phyloP scores from a whole-genome alignment of 352 stramenopile species.

The Pythium oligandrum region DNA sequence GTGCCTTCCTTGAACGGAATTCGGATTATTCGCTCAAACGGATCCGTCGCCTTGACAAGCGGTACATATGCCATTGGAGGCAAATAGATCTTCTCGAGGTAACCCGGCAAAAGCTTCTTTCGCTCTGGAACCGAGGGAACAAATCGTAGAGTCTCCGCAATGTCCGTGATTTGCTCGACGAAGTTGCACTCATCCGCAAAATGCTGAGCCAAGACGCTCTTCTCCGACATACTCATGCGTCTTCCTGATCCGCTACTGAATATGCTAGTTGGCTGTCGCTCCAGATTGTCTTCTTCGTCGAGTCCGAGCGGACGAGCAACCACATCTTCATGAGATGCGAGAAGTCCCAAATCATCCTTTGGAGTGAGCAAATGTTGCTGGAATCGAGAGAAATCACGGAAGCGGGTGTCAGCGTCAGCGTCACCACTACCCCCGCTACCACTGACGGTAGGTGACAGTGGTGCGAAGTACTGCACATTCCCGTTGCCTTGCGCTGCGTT shows the following conservation, averaged over 20 bases:
- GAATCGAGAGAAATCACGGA: slow-evolving; percentile 82
- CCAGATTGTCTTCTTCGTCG: slow-evolving; percentile 63
- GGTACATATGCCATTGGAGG: slow-evolving; percentile 88
- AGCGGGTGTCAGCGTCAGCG: slow-evolving; percentile 59
- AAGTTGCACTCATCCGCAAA: slow-evolving; percentile 87
- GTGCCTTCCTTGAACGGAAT: slow-evolving; percentile 85
- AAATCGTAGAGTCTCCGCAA: slow-evolving; percentile 78
- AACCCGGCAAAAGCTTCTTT: slow-evolving; percentile 70
- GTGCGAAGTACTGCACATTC: slow-evolving; percentile 25
- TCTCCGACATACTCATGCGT: slow-evolving; percentile 77
- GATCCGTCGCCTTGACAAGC: slow-evolving; percentile 82
- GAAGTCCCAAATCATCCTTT: slow-evolving; percentile 47
- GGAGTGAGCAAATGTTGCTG: slow-evolving; percentile 83
- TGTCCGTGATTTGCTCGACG: slow-evolving; percentile 86
- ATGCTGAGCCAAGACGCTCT: slow-evolving; percentile 75
- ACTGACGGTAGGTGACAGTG: slow-evolving; percentile 25
- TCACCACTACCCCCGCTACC: slow-evolving; percentile 12
- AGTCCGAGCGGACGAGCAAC: slow-evolving; percentile 28
- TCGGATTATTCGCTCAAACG: slow-evolving; percentile 82
- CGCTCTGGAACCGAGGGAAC: slow-evolving; percentile 75
- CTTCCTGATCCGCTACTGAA: slow-evolving; percentile 55
- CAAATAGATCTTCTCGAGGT: slow-evolving; percentile 78
- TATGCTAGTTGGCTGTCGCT: slow-evolving; percentile 67
- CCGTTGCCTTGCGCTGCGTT: slow-evolving; percentile 14
- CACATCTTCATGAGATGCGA: slow-evolving; percentile 14